Evolutionary conservation across 768 basidiomycete genomes (phyloP), one percentile per base, ranked within the genome.

Genomic region (Pulveroboletus frians): DNA sequence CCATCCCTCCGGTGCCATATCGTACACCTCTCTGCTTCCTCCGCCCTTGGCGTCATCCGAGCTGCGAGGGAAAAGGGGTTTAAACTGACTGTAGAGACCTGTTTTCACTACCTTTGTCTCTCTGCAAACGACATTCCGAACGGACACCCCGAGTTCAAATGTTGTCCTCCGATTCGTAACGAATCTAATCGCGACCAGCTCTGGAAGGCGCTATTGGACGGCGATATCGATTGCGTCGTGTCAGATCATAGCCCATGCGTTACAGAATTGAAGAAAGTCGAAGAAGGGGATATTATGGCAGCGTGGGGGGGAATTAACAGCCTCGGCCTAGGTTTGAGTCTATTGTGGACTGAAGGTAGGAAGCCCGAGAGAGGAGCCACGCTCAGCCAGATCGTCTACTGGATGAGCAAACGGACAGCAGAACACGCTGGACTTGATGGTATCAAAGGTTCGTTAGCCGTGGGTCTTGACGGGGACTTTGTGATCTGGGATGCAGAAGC

Each of bases 231-330:
- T 69, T 93, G 79, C 61, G 83, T 98, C 46, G 93, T 98, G 7
- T 95, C 92, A 46, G 95, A 99, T 70, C 95, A 99, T 64, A 93
- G 90, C 54, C 94, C 94, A 14, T 97, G 94, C 67, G 75, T 88
- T 11, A 71, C 79, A 20, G 81, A 84, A 57, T 71, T 99, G 51
- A 99, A 98, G 73, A 78, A 77, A 52, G 65, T 83, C 31, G 83
- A 84, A 26, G 76, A 78, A 37, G 89, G 92, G 1, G 78, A 93
- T 60, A 75, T 97, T 52, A 88, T 96, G 85, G 67, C 72, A 18
- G 90, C 94, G 0, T 97, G 95, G 95, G 95, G 95, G 36, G 95
- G 95, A 0, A 90, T 99, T 54, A 88, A 86, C 52, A 85, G 89
- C 5, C 76, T 99, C 20, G 95, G 95, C 3, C 73, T 98, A 15